Evolutionary conservation across 495 filamentous ascomycete genomes (phyloP), one percentile per base, ranked within the genome.

Genomic region (Penicillium maclennaniae): DNA sequence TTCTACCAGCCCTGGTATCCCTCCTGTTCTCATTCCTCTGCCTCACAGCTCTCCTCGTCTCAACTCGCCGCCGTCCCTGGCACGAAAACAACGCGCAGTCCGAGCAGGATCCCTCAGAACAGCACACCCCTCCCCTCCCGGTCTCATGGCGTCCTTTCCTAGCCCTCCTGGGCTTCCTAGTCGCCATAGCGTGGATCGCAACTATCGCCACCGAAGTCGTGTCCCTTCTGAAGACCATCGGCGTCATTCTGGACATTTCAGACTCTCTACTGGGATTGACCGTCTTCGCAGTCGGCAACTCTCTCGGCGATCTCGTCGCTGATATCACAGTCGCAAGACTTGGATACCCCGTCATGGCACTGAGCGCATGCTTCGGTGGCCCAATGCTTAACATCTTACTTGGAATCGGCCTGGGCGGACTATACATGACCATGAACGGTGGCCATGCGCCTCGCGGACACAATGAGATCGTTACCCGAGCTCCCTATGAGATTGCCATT

Each of bases 371-470:
- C 63, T 97, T 97, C 61, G 95, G 95, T 15, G 95, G 95, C 0
- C 95, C 95, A 0, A 90, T 99, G 89, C 79, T 99, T 21, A 99
- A 99, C 61, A 99, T 99, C 48, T 73, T 99, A 0, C 82, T 99
- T 12, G 95, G 95, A 0, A 91, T 99, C 43, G 95, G 95, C 3
- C 69, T 97, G 8, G 86, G 86, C 19, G 95, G 95, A 1, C 74
- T 90, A 28, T 96, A 89, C 60, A 93, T 96, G 79, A 88, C 84
- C 5, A 68, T 92, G 25, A 71, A 76, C 6, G 27, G 55, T 6
- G 49, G 56, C 3, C 58, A 55, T 20, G 56, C 31, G 55, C 56
- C 37, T 9, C 54, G 43, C 2, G 23, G 23, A 55, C 62, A 39
- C 52, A 31, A 54, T 20, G 55, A 61, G 42, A 57, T 54, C 15